Base-by-base conservation (phyloP, 208 protist genomes). In the Porcisia deanei region DNA sequence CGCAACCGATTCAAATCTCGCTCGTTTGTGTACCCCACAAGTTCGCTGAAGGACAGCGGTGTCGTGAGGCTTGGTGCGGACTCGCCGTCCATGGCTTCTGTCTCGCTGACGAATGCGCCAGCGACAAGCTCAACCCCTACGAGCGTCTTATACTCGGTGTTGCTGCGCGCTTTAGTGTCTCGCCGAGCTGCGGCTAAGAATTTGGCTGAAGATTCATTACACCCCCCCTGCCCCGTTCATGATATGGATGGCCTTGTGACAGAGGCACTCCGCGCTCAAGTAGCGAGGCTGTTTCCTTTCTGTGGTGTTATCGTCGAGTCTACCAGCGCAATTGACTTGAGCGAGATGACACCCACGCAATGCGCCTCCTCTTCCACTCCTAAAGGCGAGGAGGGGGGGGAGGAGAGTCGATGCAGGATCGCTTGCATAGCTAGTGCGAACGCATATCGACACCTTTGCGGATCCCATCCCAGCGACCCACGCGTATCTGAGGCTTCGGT, bases 121-220 rank as follows among this genome's bases (percentile, higher is more conserved):
- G 30, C 66, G 20, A 41, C 66, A 20, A 57, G 25, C 49, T 7
- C 47, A 37, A 20, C 18, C 22, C n/a, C 54, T 4, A 63, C n/a
- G 37, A 82, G 78, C 34, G 49, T 82, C 4, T 52, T 82, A 18
- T 78, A 78, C 53, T 25, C 72, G 3, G 49, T 75, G 43, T 68
- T 82, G 30, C 58, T 75, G 61, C 78, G 69, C 7, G 52, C 25
- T 30, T 41, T 12, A 1, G 45, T 53, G 30, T 4, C 60, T 52
- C 73, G 54, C 22, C 60, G 30, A 12, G 16, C n/a, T 47, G 39
- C 16, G 37, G 10, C 5, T n/a, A 58, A 41, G 30, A 16, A 49
- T 41, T 55, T 64, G 8, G 3, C 67, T 39, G 77, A 81, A 8
- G 64, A 57, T 22, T 66, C 47, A 39, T 37, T 49, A 9, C 71